Evolutionary conservation across 2,329 filamentous ascomycete genomes (phyloP).

Genomic region (Thermothelomyces thermophilus): DNA sequence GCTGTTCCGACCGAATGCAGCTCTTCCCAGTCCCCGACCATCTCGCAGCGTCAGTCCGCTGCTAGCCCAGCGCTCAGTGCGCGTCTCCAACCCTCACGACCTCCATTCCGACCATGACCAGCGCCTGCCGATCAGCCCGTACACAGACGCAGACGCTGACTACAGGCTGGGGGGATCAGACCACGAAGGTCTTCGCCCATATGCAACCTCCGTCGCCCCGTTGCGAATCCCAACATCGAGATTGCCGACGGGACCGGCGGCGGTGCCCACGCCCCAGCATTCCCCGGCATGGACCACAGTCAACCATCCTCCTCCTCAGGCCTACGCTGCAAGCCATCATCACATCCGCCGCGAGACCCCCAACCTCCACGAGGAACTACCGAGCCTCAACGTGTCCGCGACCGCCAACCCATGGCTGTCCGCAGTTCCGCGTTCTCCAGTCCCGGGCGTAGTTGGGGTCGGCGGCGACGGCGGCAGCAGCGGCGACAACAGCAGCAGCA

Average conservation of each 20-base stretch:
- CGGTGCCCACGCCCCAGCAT: not conserved
- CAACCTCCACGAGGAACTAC: not conserved
- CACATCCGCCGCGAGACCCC: not conserved
- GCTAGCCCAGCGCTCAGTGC: conserved; percentile 1
- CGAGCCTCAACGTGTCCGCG: not conserved
- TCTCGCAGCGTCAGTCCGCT: conserved; percentile 14
- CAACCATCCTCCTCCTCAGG: conserved; percentile 21
- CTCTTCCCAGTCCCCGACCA: conserved; percentile 14
- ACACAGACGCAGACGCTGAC: conserved; percentile 38
- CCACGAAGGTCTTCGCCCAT: conserved; percentile 3
- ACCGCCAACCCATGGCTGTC: conserved; percentile 19
- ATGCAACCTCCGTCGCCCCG: not conserved
- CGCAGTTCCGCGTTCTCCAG: conserved; percentile 16
- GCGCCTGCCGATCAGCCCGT: conserved; percentile 29
- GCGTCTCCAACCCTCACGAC: conserved; percentile 11
- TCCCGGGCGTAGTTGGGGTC: not conserved
- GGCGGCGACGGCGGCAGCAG: not conserved
- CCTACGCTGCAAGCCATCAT: not conserved
- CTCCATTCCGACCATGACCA: conserved; percentile 14
- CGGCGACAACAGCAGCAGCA: not conserved
- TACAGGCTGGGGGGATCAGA: conserved; percentile 26
- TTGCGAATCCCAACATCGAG: not conserved
- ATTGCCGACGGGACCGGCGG: not conserved
- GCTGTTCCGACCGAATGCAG: conserved; percentile 31
- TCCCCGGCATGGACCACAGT: conserved; percentile 27